Evolutionary conservation across 2,329 filamentous ascomycete species (phyloP).

Genomic region (Corinectria fuckeliana): DNA sequence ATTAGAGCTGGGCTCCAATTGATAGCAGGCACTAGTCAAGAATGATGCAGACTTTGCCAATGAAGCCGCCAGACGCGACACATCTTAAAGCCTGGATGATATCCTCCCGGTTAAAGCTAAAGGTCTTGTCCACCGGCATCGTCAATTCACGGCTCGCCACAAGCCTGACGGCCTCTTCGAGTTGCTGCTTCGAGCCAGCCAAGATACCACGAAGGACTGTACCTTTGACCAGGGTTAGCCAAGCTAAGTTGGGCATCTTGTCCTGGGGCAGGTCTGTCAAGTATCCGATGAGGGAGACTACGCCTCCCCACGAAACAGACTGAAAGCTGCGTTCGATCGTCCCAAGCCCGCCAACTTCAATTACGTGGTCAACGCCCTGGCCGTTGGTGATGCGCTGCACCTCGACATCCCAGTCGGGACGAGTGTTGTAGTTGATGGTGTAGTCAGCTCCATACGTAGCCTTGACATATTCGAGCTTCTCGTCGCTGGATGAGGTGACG

Average conservation of each 20-base stretch:
- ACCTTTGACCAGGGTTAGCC: slow-evolving; percentile 1
- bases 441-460: slow-evolving; percentile 49
- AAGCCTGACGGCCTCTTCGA: slow-evolving; percentile 6
- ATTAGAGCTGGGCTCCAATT: background rate
- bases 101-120: background rate
- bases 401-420: slow-evolving; percentile 52
- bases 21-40: background rate
- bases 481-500: slow-evolving; percentile 57
- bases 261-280: slow-evolving; percentile 19
- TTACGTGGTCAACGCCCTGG: slow-evolving; percentile 49
- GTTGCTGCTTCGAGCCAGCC: slow-evolving; percentile 14
- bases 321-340: slow-evolving; percentile 54
- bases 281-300: slow-evolving; percentile 54
- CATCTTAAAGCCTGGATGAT: background rate
- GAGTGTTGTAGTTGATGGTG: slow-evolving; percentile 57
- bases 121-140: background rate
- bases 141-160: background rate
- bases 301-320: slow-evolving; percentile 51
- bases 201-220: slow-evolving; percentile 4
- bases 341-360: slow-evolving; percentile 49
- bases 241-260: background rate
- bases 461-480: slow-evolving; percentile 50
- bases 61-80: background rate
- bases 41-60: slow-evolving; percentile 6
- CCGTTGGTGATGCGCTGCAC: slow-evolving; percentile 51